These are phyloP conservation scores for Trichothecium roseum DNA, from an alignment of 2,329 filamentous ascomycete species.

Conservation along the genomic window DNA sequence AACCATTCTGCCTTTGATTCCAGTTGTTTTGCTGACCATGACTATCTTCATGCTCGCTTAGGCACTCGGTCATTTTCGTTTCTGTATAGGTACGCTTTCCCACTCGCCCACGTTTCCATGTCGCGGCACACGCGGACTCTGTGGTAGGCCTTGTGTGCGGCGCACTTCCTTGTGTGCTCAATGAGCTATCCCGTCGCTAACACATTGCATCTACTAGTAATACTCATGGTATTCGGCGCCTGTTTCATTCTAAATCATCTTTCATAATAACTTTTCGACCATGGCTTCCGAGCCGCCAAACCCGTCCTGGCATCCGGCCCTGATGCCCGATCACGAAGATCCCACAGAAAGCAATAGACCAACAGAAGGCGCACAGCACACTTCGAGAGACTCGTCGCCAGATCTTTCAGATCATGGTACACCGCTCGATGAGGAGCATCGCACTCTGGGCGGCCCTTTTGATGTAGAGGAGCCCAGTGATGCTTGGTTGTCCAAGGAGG, in stretches of 20 bases:
- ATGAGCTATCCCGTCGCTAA: background rate
- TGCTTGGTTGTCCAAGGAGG: conserved; percentile 7
- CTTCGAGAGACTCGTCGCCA: conserved; percentile 4
- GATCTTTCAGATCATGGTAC: conserved; percentile 7
- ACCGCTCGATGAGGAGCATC: conserved; percentile 4
- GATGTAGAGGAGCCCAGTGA: background rate
- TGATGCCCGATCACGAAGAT: conserved; percentile 23
- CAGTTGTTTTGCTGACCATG: background rate
- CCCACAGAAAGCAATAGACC: conserved; percentile 8
- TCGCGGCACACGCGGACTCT: too few relatives aligned
- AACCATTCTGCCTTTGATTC: background rate
- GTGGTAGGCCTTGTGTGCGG: too few relatives aligned
- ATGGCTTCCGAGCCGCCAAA: conserved; percentile 26
- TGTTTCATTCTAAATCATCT: background rate
- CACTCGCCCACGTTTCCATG: background rate
- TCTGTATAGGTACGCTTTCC: conserved; percentile 8
- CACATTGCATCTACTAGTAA: background rate
- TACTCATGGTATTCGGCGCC: background rate
- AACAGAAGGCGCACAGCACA: background rate
- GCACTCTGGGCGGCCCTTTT: background rate
- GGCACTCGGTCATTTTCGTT: conserved; percentile 5
- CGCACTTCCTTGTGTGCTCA: background rate
- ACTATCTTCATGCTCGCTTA: conserved; percentile 9
- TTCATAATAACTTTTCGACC: conserved; percentile 3
- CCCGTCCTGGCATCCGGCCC: conserved; percentile 29